Evolutionary conservation across 129 eudicot species (phyloP), one percentile per base, ranked within the genome.

Genomic region (Pittosporum tobira): DNA sequence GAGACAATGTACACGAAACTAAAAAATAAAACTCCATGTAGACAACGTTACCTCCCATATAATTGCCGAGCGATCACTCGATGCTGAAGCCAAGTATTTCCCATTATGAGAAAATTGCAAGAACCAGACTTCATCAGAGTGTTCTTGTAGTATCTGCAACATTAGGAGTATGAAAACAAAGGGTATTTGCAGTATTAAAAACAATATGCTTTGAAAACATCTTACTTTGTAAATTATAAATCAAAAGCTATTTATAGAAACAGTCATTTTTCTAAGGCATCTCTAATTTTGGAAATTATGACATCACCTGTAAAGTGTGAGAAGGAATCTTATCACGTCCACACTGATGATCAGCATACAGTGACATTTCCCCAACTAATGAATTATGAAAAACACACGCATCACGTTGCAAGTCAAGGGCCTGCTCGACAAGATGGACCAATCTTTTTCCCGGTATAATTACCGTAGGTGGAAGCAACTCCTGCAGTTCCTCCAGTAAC

Each of bases 121-220:
- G 76, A 73, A 80, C 96, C 96, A 91, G 54, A 91, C 96, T 76
- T 91, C 99, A 79, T 74, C 87, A 18, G 42, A 53, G 70, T 91
- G 99, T 55, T 69, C 94, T 59, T 71, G 66, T 47, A 91, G 36
- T 43, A 83, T 76, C 96, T 91, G 84, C 54, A 64, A 3, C 46
- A 59, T 34, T 16, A 47, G 27, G 26, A 12, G 48, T 15, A 5
- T 6, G 42, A 22, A 29, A 57, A 14, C 18, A 49, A 60, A 65
- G 20, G 46, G 51, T 12, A 46, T 10, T 26, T 20, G 23, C 2
- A 19, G 29, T 19, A 44, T 25, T 26, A 38, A 46, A n/a, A 71
- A n/a, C n/a, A n/a, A n/a, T n/a, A n/a, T n/a, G n/a, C n/a, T n/a
- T n/a, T n/a, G n/a, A n/a, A n/a, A n/a, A n/a, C n/a, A n/a, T n/a